Conservation (phyloP, 768 basidiomycete genomes). For the Tricholoma hemisulphureum region DNA sequence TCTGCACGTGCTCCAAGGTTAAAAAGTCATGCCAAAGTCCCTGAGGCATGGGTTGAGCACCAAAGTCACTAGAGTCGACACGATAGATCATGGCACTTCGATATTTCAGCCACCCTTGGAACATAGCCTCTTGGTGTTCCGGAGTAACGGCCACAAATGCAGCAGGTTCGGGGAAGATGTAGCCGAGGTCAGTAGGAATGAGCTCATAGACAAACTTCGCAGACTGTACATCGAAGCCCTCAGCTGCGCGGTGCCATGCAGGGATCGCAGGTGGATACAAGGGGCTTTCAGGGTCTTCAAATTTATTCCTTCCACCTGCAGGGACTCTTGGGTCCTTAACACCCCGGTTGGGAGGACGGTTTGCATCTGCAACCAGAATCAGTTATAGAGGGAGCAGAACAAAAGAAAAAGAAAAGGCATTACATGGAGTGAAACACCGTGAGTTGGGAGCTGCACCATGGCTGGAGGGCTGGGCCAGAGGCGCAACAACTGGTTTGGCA, state of each 20-base stretch:
- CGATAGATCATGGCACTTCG: neutral
- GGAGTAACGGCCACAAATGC: neutral
- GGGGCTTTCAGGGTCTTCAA: conserved; percentile 5
- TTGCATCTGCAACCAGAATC: neutral
- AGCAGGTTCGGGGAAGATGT: conserved; percentile 3
- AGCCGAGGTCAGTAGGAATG: neutral
- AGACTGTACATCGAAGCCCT: neutral
- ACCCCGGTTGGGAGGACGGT: neutral
- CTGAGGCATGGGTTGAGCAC: neutral
- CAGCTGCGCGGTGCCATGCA: conserved; percentile 1
- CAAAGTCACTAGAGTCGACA: neutral
- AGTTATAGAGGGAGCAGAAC: no score
- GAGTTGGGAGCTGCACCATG: no score
- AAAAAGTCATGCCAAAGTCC: neutral
- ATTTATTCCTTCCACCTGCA: conserved; percentile 3
- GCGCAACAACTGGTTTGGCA: neutral
- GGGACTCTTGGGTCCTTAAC: neutral
- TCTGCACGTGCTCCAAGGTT: neutral
- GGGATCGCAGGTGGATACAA: conserved; percentile 7
- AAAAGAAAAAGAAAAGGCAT: neutral
- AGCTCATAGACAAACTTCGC: neutral
- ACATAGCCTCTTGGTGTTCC: neutral
- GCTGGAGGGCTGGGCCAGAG: neutral
- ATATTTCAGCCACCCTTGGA: neutral
- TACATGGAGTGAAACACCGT: conserved; percentile 3